Base-by-base conservation (phyloP, 139 green algal genomes). In the Astrephomene gubernaculifera region DNA sequence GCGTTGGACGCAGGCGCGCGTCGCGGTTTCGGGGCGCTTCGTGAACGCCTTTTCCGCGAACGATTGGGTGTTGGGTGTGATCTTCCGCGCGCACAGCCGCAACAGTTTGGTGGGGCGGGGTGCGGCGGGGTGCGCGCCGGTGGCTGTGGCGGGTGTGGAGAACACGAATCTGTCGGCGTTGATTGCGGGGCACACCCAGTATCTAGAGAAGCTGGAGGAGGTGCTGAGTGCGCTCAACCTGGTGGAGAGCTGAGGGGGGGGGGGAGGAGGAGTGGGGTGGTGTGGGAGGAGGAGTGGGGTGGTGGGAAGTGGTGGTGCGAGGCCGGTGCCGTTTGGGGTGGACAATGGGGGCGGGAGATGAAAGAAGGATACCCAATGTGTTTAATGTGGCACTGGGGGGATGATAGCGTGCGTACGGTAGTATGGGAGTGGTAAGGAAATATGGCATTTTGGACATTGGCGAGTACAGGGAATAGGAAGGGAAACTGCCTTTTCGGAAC, bases 1-100 rank as follows among this genome's bases (percentile, higher is more conserved):
- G 6, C 79, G 89, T 3, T 71, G 44, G 21, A 63, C 89, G 33
- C 49, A 57, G 75, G 41, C 94, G 4, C 88, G 94, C 60, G 86
- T 73, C 1, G 94, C 94, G 1, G 94, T 98, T 8, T 80, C 91
- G 0, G 95, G 95, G 0, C 87, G 95, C 38, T 89, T 98, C 22
- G 79, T 98, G 60, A 98, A 98, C 83, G 94, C 90, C 65, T 98
- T 95, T 90, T 92, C 86, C 43, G 71, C 85, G 31, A 90, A 90
- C 35, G 96, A 98, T 89, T 98, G 95, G 96, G 87, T 98, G 36
- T 86, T 98, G 68, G 93, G 88, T 0, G 53, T 98, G 27, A 79
- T 95, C 24, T 95, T 91, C 86, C 57, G 91, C 27, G 71, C 79
- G 39, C 72, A 83, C 38, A 63, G 31, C 9, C 22, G n/a, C 17